Conservation (phyloP, 352 stramenopile genomes). For the Phytophthora multivora region DNA sequence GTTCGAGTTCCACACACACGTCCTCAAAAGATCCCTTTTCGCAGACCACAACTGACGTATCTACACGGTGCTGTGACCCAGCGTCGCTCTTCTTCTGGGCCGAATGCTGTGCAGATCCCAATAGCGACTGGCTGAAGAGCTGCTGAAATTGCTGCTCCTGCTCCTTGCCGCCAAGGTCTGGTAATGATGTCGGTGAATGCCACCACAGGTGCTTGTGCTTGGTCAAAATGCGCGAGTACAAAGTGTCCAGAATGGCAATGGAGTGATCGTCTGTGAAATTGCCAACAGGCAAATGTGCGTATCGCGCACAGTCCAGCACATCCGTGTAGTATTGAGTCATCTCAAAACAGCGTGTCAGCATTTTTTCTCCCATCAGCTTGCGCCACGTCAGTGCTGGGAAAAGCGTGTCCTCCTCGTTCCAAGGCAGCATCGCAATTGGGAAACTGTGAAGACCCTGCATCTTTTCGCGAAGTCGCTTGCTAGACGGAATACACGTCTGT, state of each 20-base stretch:
- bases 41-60: constrained; percentile 81
- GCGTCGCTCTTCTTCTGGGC: constrained; percentile 18
- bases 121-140: constrained; percentile 53
- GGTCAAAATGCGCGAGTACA: constrained; percentile 91
- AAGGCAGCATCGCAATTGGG: constrained; percentile 90
- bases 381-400: constrained; percentile 96
- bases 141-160: constrained; percentile 90
- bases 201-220: constrained; percentile 97
- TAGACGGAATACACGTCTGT: constrained; percentile 65
- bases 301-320: constrained; percentile 81
- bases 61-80: constrained; percentile 38
- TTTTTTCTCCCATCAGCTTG: constrained; percentile 75
- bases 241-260: constrained; percentile 92
- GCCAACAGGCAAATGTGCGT: constrained; percentile 94
- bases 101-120: constrained; percentile 24
- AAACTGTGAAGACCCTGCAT: constrained; percentile 93
- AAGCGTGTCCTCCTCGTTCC: constrained; percentile 72
- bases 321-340: constrained; percentile 92
- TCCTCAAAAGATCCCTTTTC: constrained; percentile 92
- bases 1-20: constrained; percentile 74
- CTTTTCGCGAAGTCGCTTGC: constrained; percentile 68
- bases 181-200: constrained; percentile 89
- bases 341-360: constrained; percentile 77
- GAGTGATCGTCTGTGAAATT: constrained; percentile 94
- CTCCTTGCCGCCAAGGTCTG: constrained; percentile 90